Percentiles rank a stretch among this genome's conserved stretches.
phyloP scores from a whole-genome alignment of 768 basidiomycete species.

The Xerocomellus intermedius region DNA sequence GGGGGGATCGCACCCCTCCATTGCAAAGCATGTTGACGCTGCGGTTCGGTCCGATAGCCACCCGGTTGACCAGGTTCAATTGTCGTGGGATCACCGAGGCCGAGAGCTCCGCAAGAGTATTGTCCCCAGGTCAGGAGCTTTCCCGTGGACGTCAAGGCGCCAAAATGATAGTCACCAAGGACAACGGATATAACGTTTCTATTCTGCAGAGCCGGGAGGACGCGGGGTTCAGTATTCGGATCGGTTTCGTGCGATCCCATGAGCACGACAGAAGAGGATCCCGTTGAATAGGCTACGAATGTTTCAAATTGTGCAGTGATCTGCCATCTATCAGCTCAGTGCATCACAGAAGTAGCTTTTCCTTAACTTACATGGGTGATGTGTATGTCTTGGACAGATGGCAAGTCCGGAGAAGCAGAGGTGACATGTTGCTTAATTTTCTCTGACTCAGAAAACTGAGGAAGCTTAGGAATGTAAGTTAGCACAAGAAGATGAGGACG shows the following conservation, averaged over 20 bases:
- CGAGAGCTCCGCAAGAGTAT: slow-evolving; percentile 78
- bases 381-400: slow-evolving; percentile 47
- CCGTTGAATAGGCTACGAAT: slow-evolving; percentile 82
- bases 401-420: slow-evolving; percentile 40
- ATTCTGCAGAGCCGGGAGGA: slow-evolving; percentile 75
- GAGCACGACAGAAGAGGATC: slow-evolving; percentile 66
- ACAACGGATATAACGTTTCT: slow-evolving; percentile 80
- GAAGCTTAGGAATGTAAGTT: slow-evolving; percentile 48
- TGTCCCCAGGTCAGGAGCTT: slow-evolving; percentile 79
- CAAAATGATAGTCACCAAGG: slow-evolving; percentile 91
- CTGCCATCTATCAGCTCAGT: slow-evolving; percentile 36
- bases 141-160: slow-evolving; percentile 77
- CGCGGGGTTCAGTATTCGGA: slow-evolving; percentile 46
- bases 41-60: slow-evolving; percentile 47
- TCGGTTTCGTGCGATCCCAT: slow-evolving; percentile 58
- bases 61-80: slow-evolving; percentile 58
- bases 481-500: not conserved
- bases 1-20: slow-evolving; percentile 31
- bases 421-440: slow-evolving; percentile 45
- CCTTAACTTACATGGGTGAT: slow-evolving; percentile 72
- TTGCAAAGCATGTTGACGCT: slow-evolving; percentile 29
- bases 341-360: not conserved
- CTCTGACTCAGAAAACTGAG: slow-evolving; percentile 65
- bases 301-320: slow-evolving; percentile 82
- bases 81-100: slow-evolving; percentile 71